Percentiles rank a stretch among this genome's conserved stretches.
These are phyloP conservation scores for Pichia cactophila DNA, from an alignment of 1,139 yeast genomes.

Conservation along the genomic window DNA sequence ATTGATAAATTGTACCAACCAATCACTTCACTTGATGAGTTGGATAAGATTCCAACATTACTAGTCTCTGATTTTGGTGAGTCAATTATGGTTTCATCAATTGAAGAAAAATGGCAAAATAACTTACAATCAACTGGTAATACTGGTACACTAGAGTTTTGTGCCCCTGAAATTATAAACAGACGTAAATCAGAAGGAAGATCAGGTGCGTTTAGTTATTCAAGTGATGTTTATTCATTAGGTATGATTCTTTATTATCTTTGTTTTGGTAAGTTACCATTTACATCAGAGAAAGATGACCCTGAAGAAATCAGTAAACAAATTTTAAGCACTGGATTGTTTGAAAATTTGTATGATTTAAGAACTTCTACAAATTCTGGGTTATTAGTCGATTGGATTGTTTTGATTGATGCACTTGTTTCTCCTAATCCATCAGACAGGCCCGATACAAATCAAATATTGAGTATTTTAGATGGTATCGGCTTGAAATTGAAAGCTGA, in stretches of 20 bases:
- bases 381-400: conserved; percentile 34
- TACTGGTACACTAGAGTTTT: conserved; percentile 81
- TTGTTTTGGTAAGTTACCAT: conserved; percentile 67
- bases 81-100: conserved; percentile 62
- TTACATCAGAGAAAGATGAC: conserved; percentile 30
- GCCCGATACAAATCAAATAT: conserved; percentile 37
- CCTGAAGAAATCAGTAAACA: conserved; percentile 35
- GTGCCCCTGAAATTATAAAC: conserved; percentile 71
- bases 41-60: conserved; percentile 47
- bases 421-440: conserved; percentile 31
- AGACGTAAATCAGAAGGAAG: conserved; percentile 18
- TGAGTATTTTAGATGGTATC: conserved; percentile 24
- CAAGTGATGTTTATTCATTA: conserved; percentile 72
- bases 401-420: conserved; percentile 27
- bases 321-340: conserved; percentile 26
- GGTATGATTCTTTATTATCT: conserved; percentile 75
- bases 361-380: conserved; percentile 9
- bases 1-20: conserved; percentile 25
- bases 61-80: conserved; percentile 89
- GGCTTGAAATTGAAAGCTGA: conserved; percentile 9
- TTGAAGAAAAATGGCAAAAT: conserved; percentile 9
- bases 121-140: conserved; percentile 56
- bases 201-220: conserved; percentile 46
- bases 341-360: conserved; percentile 14
- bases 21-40: conserved; percentile 25